phyloP scores from a whole-genome alignment of 169 alveolate species.

The Plasmodium gallinaceum region DNA sequence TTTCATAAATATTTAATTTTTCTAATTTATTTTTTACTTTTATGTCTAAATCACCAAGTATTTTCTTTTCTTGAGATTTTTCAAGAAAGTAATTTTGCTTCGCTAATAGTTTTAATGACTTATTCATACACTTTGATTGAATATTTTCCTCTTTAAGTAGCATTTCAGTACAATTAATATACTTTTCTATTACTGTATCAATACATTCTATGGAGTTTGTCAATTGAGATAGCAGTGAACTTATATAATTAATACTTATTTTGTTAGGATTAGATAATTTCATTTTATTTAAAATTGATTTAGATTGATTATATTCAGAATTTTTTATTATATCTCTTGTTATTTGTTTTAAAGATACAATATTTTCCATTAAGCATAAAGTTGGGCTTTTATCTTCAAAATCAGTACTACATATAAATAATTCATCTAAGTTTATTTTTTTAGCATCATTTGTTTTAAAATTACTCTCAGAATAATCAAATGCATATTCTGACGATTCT shows the following conservation, averaged over 20 bases:
- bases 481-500: background rate
- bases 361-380: conserved; percentile 83
- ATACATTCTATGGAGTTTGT: conserved; percentile 39
- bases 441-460: background rate
- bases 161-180: conserved; percentile 73
- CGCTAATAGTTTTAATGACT: conserved; percentile 79
- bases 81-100: conserved; percentile 84
- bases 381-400: conserved; percentile 83
- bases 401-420: conserved; percentile 82
- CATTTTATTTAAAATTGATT: conserved; percentile 77
- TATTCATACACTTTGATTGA: conserved; percentile 78
- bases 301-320: conserved; percentile 74
- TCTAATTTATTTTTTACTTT: conserved; percentile 26
- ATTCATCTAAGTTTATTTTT: conserved; percentile 78
- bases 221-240: conserved; percentile 17
- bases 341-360: conserved; percentile 80
- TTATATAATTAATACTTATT: background rate
- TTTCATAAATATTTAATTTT: conserved; percentile 23
- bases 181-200: conserved; percentile 53
- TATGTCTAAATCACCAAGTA: conserved; percentile 39
- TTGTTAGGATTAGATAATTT: conserved; percentile 11
- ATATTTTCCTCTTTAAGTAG: conserved; percentile 79
- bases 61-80: conserved; percentile 78
- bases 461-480: background rate
- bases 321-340: conserved; percentile 79